Evolutionary conservation across 306 rosid species (phyloP), one percentile per base, ranked within the genome.

Genomic region (Begonia loranthoides): DNA sequence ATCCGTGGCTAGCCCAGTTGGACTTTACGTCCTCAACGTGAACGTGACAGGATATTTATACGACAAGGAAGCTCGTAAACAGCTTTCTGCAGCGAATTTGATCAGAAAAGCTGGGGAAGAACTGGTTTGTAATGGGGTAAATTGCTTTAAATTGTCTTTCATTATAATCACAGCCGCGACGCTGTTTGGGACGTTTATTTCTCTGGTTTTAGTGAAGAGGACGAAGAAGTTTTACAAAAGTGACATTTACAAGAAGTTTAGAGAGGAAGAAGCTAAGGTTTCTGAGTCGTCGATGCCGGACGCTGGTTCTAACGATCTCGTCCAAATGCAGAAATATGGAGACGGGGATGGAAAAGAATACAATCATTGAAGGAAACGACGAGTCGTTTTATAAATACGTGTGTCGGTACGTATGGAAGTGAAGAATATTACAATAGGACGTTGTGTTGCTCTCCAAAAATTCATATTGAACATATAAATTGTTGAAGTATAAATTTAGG

Each of bases 1-100:
- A 0, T 72, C 88, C 0, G 72, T 57, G 4, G 96, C 96, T 0
- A 84, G 95, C 24, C 96, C 81, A 0, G 50, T 71, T 3, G 81
- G 81, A 8, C 50, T 75, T 1, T 75, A 75, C 28, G 40, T 64
- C 47, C 60, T 75, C 24, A 75, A 75, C 28, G 81, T 75, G 58
- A 60, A 8, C 14, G 56, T 75, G 34, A 66, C 81, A 0, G 81
- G 81, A 8, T 59, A 67, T 56, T 14, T 67, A 8, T 75, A 75
- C 17, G 81, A 75, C 33, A 67, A 50, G 48, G 77, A 75, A 28
- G 81, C 77, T 1, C 40, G 1, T 0, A 56, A 49, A 63, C 81
- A 75, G 45, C 33, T 75, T 50, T 33, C 6, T 0, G 62, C 67
- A 21, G 12, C 8, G 19, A 63, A 73, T 10, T 34, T 33, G 10